phyloP scores from a whole-genome alignment of 2,329 filamentous ascomycete genomes.

The Colletotrichum costaricense region DNA sequence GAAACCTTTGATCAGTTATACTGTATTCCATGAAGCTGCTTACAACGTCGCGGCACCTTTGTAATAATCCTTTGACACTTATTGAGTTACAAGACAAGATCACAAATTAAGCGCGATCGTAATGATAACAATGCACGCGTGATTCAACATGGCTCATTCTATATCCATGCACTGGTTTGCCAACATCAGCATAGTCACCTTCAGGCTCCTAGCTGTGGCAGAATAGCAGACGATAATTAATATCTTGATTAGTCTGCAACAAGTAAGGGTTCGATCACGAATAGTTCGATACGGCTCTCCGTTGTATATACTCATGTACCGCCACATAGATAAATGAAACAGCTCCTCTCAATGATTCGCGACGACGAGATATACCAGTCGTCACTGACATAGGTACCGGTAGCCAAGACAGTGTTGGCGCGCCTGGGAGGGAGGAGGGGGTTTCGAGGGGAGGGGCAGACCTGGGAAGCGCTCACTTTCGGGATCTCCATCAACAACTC shows the following conservation, averaged over 20 bases:
- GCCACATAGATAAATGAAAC: too few species aligned
- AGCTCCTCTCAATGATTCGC: too few species aligned
- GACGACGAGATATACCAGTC: not conserved
- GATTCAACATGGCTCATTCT: not conserved
- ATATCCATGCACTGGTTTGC: not conserved
- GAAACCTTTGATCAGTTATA: not conserved
- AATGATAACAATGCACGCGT: too few species aligned
- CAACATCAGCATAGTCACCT: not conserved
- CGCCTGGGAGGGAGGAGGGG: not conserved
- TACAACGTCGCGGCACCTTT: too few species aligned
- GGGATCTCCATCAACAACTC: not conserved
- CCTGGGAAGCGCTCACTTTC: not conserved
- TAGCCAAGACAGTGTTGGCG: not conserved
- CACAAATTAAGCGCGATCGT: too few species aligned
- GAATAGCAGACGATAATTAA: too few species aligned
- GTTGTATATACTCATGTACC: too few species aligned
- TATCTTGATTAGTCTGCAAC: too few species aligned
- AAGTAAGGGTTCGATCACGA: too few species aligned
- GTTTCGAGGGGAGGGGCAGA: not conserved
- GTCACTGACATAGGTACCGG: not conserved
- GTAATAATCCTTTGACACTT: not conserved
- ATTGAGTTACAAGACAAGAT: too few species aligned
- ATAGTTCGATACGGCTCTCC: too few species aligned
- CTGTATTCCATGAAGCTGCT: not conserved
- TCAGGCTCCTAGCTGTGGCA: too few species aligned